Evolutionary conservation across 2,329 filamentous ascomycete genomes (phyloP).

Genomic region (Aureobasidium lini): DNA sequence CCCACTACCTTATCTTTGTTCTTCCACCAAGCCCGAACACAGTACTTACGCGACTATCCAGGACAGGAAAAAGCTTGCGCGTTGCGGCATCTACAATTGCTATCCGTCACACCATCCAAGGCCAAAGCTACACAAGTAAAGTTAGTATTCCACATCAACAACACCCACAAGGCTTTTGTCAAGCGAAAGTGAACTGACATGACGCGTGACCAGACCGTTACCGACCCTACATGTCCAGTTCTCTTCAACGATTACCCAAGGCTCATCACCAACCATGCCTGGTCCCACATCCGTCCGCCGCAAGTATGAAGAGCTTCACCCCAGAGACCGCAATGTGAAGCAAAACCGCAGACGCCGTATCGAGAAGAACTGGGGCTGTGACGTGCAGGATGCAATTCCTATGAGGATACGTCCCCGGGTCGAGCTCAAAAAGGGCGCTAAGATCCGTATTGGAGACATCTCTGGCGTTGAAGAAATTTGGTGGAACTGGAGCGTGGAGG

Average conservation of each 20-base stretch:
- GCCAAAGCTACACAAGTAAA: background rate
- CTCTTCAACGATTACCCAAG: background rate
- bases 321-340: constrained; percentile 16
- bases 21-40: background rate
- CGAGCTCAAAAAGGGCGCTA: constrained; percentile 17
- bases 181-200: background rate
- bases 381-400: constrained; percentile 14
- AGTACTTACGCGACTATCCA: background rate
- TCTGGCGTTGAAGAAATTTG: constrained; percentile 11
- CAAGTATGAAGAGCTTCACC: constrained; percentile 13
- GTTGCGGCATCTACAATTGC: too few species aligned
- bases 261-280: background rate
- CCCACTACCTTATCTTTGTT: background rate
- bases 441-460: constrained; percentile 13
- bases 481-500: constrained; percentile 19
- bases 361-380: constrained; percentile 14
- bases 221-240: background rate
- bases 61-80: too few species aligned
- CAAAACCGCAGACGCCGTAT: constrained; percentile 16
- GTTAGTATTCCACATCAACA: background rate
- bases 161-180: background rate
- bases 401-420: constrained; percentile 15
- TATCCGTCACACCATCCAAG: too few species aligned
- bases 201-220: background rate
- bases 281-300: background rate